Evolutionary conservation across 1,284 basidiomycete genomes (phyloP), one percentile per base, ranked within the genome.

Genomic region (Ganoderma meredithae): DNA sequence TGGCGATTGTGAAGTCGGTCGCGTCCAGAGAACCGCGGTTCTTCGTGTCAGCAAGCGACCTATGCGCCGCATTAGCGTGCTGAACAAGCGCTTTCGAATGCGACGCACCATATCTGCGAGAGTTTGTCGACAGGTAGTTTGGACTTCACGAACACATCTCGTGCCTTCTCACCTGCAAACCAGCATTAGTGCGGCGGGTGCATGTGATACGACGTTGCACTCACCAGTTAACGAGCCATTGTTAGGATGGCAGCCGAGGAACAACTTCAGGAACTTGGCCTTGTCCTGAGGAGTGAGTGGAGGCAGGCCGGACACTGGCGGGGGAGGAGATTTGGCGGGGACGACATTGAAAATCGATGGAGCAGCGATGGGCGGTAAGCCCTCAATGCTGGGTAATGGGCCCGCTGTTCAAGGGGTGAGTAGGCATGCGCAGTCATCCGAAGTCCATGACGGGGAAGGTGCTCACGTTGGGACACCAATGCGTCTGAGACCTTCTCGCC

Each of bases 1-100:
- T 98, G 63, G 95, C 98, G 76, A 99, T 91, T 72, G 94, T 93
- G 78, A 99, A 99, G 81, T 99, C 98, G 55, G 93, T 88, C 27
- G 91, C 84, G 78, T 99, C 98, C 69, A 99, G 89, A 3, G 88
- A 84, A 52, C 98, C 98, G 69, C 98, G 90, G 73, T 94, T 89
- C 80, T 97, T 95, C 0, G 96, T 97, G 80, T 99, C 98, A 22
- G 97, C 95, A 43, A 99, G 88, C 17, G 49, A 53, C 40, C 31
- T 44, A 39, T 40, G 43, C 31, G 56, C 19, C 47, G 44, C 19
- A 40, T 44, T 33, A 44, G 33, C 41, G 15, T 60, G 12, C 4
- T 19, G 22, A 27, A 22, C 27, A 44, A n/a, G 25, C n/a, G 39
- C n/a, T 6, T 33, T 43, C 5, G n/a, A 49, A 33, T 13, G 61